These are phyloP conservation scores for Theobroma grandiflorum DNA, from an alignment of 441 rosid genomes.

Conservation along the genomic window DNA sequence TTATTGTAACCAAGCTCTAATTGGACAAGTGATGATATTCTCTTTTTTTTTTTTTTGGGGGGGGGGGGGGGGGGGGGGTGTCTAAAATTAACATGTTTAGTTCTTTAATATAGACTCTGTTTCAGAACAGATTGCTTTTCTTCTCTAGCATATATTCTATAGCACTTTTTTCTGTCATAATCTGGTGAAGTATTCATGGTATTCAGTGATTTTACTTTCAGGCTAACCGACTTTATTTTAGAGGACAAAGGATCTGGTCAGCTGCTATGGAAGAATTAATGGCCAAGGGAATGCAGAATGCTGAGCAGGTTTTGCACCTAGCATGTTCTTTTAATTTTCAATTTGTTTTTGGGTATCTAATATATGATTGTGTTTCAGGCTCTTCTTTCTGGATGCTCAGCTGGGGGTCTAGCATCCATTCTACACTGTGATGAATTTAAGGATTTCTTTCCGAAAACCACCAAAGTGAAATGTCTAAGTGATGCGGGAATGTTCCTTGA, in stretches of 20 bases:
- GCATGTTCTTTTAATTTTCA: conserved; percentile 11
- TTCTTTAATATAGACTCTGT: not conserved
- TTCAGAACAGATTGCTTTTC: conserved; percentile 1
- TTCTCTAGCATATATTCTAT: conserved; percentile 2
- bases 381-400: conserved; percentile 65
- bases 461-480: conserved; percentile 58
- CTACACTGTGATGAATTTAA: conserved; percentile 56
- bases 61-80: too few relatives aligned
- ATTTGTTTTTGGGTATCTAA: not conserved
- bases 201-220: conserved; percentile 27
- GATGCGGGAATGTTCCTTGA: conserved; percentile 59
- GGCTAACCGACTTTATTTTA: conserved; percentile 53
- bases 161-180: not conserved
- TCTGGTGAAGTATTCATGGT: conserved; percentile 13
- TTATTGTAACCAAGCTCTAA: not conserved
- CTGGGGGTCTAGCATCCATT: conserved; percentile 60
- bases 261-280: conserved; percentile 67
- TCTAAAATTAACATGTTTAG: not conserved
- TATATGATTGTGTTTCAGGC: conserved; percentile 36
- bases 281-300: conserved; percentile 64
- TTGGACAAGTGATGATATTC: not conserved
- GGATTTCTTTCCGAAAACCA: conserved; percentile 38
- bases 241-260: conserved; percentile 77
- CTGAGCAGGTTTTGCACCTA: conserved; percentile 56
- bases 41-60: not conserved